A percentile compares a stretch with the other conserved stretches of the same genome.
Conservation (phyloP, 192 early-diverging fungal species). For the Coemansia sp. region DNA sequence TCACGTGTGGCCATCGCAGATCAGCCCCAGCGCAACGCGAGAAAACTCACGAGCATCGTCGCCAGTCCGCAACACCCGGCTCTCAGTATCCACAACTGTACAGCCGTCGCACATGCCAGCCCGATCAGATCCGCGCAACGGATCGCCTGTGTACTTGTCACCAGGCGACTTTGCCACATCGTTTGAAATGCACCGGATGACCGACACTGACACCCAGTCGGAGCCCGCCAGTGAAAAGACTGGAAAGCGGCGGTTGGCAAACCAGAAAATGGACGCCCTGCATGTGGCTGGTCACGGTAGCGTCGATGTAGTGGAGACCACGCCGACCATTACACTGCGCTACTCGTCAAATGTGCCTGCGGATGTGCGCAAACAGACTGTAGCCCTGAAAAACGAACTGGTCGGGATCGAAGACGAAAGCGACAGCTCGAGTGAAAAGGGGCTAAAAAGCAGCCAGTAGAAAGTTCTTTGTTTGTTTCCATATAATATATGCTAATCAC, state of each 20-base stretch:
- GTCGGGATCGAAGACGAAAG: constrained; percentile 46
- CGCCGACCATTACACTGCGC: constrained; percentile 46
- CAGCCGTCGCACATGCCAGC: constrained; percentile 16
- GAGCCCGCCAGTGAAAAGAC: background rate
- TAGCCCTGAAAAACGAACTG: constrained; percentile 52
- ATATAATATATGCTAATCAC: too few relatives aligned
- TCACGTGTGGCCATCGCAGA: constrained; percentile 54
- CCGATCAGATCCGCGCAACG: constrained; percentile 48
- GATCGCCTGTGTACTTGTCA: constrained; percentile 51
- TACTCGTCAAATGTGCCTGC: constrained; percentile 50
- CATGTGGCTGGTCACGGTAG: constrained; percentile 48
- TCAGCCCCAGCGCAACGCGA: constrained; percentile 44
- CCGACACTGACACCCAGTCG: constrained; percentile 1
- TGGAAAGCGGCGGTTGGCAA: constrained; percentile 35
- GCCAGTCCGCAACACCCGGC: constrained; percentile 6
- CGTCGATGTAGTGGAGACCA: constrained; percentile 49
- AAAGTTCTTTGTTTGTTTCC: background rate
- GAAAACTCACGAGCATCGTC: constrained; percentile 34
- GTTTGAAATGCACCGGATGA: constrained; percentile 38
- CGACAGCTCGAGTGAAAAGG: constrained; percentile 29
- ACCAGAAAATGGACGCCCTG: constrained; percentile 48
- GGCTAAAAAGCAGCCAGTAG: background rate
- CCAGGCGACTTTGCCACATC: constrained; percentile 44
- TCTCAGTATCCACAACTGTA: background rate
- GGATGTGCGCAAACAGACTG: constrained; percentile 46